Percentiles rank a stretch among this genome's conserved stretches.
Evolutionary conservation across 179 eudicot species (phyloP).

Genomic region (Patellifolia procumbens): DNA sequence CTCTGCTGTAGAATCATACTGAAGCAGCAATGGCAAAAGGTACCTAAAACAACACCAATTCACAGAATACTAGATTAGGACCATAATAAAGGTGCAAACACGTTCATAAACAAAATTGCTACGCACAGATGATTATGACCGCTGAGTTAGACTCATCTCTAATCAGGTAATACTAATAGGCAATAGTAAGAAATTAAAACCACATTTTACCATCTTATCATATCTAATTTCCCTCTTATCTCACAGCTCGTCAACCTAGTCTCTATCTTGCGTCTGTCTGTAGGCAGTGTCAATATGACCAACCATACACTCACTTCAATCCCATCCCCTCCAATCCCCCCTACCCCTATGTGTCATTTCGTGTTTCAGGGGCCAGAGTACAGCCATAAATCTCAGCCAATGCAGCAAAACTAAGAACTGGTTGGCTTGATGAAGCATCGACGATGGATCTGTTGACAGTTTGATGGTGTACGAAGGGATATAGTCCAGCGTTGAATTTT

Average conservation of each 20-base stretch:
- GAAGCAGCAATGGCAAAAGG: slow-evolving; percentile 87
- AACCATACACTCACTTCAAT: neutral
- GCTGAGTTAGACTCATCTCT: neutral
- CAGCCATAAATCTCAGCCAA: neutral
- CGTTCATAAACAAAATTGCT: neutral
- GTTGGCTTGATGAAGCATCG: too few species aligned
- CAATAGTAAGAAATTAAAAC: neutral
- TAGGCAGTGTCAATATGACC: neutral
- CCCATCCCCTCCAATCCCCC: neutral
- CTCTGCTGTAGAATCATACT: slow-evolving; percentile 95
- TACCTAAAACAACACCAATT: slow-evolving; percentile 51
- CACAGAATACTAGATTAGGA: slow-evolving; percentile 16
- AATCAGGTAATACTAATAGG: neutral
- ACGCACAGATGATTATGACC: neutral
- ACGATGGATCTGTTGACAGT: too few species aligned
- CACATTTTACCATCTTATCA: neutral
- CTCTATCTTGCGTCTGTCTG: neutral
- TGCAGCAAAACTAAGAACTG: too few species aligned
- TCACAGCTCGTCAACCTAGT: neutral
- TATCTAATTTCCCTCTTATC: neutral
- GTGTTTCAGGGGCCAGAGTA: neutral
- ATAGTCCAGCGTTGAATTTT: too few species aligned
- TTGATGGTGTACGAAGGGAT: too few species aligned
- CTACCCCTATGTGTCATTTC: neutral
- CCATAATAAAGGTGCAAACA: neutral